phyloP scores from a whole-genome alignment of 116 monocot genomes.

The Phalaenopsis hybrid region DNA sequence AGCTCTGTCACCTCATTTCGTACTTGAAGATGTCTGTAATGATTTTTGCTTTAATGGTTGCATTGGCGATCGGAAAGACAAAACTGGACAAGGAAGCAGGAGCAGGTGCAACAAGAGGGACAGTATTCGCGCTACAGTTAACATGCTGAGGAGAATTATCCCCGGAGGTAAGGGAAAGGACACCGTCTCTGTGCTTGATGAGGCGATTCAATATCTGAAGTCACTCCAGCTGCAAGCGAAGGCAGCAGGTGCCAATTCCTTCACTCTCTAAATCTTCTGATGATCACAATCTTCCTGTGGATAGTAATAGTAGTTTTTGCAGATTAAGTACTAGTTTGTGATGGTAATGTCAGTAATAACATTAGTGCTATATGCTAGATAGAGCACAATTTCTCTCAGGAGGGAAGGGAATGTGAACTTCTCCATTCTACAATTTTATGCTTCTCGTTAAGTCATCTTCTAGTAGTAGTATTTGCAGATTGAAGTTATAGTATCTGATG shows the following conservation, averaged over 20 bases:
- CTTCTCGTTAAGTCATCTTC: too few species aligned
- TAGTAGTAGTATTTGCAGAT: too few species aligned
- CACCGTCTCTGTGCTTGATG: constrained; percentile 43
- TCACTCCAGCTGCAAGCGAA: constrained; percentile 44
- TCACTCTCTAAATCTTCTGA: background rate
- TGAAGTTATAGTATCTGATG: too few species aligned
- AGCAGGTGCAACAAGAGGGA: constrained; percentile 26
- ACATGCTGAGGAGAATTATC: constrained; percentile 39
- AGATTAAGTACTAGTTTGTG: too few species aligned
- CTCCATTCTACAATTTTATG: background rate
- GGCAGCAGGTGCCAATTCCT: constrained; percentile 18
- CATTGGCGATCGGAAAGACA: too few species aligned
- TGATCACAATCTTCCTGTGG: background rate
- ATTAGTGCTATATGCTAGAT: background rate
- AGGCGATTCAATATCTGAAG: constrained; percentile 65
- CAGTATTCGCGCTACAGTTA: constrained; percentile 46
- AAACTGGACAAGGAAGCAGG: too few species aligned
- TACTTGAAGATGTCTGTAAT: background rate
- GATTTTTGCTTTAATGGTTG: constrained; percentile 24
- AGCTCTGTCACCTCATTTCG: background rate
- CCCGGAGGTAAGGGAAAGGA: constrained; percentile 58
- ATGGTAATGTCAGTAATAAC: too few species aligned
- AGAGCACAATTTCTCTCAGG: background rate
- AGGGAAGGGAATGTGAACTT: background rate
- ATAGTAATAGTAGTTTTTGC: background rate